Evolutionary conservation across 805 yeast genomes (phyloP).

Genomic region (Cyberlindnera euphorbiiphila): DNA sequence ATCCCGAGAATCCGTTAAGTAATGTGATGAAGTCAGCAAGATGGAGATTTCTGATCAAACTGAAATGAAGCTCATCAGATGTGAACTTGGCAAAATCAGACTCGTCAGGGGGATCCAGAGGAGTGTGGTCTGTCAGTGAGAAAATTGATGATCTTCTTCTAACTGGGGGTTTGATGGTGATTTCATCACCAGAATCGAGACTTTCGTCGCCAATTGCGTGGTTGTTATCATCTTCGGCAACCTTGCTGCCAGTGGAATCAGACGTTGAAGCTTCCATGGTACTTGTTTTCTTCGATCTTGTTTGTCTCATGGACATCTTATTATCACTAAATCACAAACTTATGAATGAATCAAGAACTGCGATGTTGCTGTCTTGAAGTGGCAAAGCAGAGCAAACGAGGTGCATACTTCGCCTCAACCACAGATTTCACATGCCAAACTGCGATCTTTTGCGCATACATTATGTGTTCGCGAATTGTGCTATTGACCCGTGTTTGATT

Average conservation of each 20-base stretch:
- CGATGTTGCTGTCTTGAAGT: no score
- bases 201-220: constrained; percentile 21
- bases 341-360: no score
- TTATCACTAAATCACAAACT: no score
- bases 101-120: constrained; percentile 73
- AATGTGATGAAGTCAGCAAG: constrained; percentile 95
- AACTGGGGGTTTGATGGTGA: constrained; percentile 15
- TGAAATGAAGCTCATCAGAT: constrained; percentile 79
- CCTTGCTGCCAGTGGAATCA: constrained; percentile 1
- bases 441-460: no score
- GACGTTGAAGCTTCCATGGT: constrained; percentile 1
- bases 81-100: constrained; percentile 76
- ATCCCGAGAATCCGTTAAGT: constrained; percentile 91
- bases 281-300: constrained; percentile 18
- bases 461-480: no score
- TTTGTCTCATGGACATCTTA: constrained; percentile 20
- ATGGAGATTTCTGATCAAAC: constrained; percentile 82
- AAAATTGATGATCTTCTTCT: constrained; percentile 53
- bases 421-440: no score
- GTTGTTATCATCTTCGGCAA: constrained; percentile 1
- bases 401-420: no score
- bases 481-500: no score
- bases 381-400: no score
- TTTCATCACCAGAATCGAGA: constrained; percentile 21
- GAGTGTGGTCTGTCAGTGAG: constrained; percentile 34